Percentiles rank a stretch among this genome's conserved stretches.
phyloP scores from a whole-genome alignment of 2,329 filamentous ascomycete species.

The Curvularia eragrostidis region DNA sequence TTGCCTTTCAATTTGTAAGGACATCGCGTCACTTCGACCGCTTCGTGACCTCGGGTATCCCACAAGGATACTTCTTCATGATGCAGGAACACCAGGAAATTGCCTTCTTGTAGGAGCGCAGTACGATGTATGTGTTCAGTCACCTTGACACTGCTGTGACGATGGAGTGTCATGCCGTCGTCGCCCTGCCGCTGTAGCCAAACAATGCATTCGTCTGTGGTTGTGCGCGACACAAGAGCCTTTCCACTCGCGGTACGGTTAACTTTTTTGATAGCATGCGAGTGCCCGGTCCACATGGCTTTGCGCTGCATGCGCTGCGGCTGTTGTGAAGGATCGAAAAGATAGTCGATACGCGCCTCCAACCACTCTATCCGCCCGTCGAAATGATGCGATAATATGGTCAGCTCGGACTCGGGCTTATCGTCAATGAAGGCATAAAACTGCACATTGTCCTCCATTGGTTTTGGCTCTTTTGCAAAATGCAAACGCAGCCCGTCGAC shows the following conservation, averaged over 20 bases:
- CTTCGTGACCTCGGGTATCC: conserved; percentile 72
- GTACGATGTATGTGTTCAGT: conserved; percentile 79
- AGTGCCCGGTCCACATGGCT: conserved; percentile 84
- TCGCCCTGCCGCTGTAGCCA: conserved; percentile 73
- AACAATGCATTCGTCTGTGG: conserved; percentile 78
- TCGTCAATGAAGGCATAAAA: conserved; percentile 75
- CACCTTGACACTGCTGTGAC: conserved; percentile 72
- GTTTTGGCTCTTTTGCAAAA: conserved; percentile 44
- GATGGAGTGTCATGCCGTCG: conserved; percentile 62
- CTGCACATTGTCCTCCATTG: conserved; percentile 66
- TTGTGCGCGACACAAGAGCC: conserved; percentile 80
- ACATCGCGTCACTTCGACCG: conserved; percentile 65
- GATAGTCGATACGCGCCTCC: conserved; percentile 75
- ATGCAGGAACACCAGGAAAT: conserved; percentile 81
- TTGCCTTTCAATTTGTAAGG: conserved; percentile 70
- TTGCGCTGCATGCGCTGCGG: conserved; percentile 66
- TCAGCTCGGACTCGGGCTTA: conserved; percentile 67
- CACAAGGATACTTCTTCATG: conserved; percentile 75
- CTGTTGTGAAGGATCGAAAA: conserved; percentile 75
- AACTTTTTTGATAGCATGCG: conserved; percentile 79
- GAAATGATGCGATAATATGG: conserved; percentile 81
- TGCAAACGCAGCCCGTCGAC: conserved; percentile 64
- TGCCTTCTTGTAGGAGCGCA: conserved; percentile 76
- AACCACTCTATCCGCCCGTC: conserved; percentile 85
- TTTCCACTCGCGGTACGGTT: conserved; percentile 83